Percentiles rank a stretch among this genome's conserved stretches.
Evolutionary conservation across 257 asterid genomes (phyloP).

Genomic region (Primulina huaijiensis): DNA sequence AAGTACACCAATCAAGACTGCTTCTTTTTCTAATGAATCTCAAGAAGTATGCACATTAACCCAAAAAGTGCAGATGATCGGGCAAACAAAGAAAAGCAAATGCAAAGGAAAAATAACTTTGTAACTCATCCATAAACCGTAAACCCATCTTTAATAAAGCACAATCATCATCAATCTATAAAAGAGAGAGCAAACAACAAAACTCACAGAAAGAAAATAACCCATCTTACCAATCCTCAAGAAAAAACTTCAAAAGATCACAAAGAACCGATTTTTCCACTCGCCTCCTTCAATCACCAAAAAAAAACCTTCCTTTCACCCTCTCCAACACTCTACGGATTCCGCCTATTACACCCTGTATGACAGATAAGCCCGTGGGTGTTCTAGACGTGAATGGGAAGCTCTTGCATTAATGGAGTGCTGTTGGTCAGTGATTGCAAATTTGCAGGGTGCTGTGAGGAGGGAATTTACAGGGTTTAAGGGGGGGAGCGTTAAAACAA

Average conservation of each 20-base stretch:
- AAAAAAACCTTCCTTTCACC: constrained; percentile 13
- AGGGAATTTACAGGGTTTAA: constrained; percentile 29
- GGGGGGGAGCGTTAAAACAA: neutral
- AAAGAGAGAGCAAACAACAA: neutral
- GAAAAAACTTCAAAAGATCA: neutral
- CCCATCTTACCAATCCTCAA: neutral
- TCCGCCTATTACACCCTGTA: neutral
- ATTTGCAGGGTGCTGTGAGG: constrained; percentile 1
- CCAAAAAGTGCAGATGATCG: constrained; percentile 16
- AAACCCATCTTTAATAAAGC: constrained; percentile 29
- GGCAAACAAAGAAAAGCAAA: constrained; percentile 21
- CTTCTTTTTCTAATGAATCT: neutral
- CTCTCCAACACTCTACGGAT: constrained; percentile 26
- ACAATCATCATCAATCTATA: neutral
- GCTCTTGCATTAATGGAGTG: constrained; percentile 26
- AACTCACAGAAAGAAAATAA: neutral
- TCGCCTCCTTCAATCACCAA: constrained; percentile 14
- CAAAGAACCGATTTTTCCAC: neutral
- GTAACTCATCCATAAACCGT: constrained; percentile 24
- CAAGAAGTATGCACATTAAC: constrained; percentile 28
- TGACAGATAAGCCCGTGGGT: too few species aligned
- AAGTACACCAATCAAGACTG: constrained; percentile 12
- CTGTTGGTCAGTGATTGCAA: constrained; percentile 15
- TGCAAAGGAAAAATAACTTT: constrained; percentile 19
- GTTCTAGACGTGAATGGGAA: constrained; percentile 12